These are phyloP conservation scores for Anthoceros angustus DNA, from an alignment of 225 moss, liverwort and hornwort genomes.

Conservation along the genomic window DNA sequence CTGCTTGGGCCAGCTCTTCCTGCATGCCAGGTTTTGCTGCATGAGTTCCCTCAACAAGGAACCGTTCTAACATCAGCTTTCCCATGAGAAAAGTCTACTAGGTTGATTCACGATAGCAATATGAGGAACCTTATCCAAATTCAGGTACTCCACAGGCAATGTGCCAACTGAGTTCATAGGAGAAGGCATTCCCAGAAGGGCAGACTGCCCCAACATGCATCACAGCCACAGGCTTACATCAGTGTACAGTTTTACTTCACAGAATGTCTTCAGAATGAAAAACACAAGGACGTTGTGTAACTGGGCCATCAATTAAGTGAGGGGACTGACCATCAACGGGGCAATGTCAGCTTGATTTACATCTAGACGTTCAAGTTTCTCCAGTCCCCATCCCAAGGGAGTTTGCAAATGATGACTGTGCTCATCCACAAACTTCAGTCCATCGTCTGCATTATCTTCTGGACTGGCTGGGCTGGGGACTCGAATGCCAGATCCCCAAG, in stretches of 20 bases:
- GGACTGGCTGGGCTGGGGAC: constrained; percentile 48
- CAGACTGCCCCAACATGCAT: constrained; percentile 52
- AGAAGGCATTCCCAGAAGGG: constrained; percentile 86
- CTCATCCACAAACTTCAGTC: constrained; percentile 62
- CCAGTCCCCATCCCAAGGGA: constrained; percentile 53
- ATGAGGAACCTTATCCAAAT: constrained; percentile 55
- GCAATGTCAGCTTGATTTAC: constrained; percentile 95
- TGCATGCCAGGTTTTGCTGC: constrained; percentile 12
- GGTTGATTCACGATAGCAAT: background rate
- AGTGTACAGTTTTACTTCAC: too few relatives aligned
- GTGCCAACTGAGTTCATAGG: constrained; percentile 91
- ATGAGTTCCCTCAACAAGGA: background rate
- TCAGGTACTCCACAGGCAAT: constrained; percentile 68
- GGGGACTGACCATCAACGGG: constrained; percentile 59
- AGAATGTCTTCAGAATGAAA: background rate
- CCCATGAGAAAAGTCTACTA: background rate
- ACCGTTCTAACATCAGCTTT: background rate
- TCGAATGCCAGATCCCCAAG: constrained; percentile 88
- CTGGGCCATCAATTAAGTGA: background rate
- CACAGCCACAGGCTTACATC: background rate
- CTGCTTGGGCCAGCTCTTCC: constrained; percentile 62
- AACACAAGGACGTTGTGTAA: background rate
- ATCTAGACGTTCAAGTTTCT: constrained; percentile 53
- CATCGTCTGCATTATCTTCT: constrained; percentile 48
- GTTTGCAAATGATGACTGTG: constrained; percentile 75